A percentile compares a stretch with the other conserved stretches of the same genome.
These are phyloP conservation scores for Malassezia furfur DNA, from an alignment of 1,284 basidiomycete species.

Conservation along the genomic window DNA sequence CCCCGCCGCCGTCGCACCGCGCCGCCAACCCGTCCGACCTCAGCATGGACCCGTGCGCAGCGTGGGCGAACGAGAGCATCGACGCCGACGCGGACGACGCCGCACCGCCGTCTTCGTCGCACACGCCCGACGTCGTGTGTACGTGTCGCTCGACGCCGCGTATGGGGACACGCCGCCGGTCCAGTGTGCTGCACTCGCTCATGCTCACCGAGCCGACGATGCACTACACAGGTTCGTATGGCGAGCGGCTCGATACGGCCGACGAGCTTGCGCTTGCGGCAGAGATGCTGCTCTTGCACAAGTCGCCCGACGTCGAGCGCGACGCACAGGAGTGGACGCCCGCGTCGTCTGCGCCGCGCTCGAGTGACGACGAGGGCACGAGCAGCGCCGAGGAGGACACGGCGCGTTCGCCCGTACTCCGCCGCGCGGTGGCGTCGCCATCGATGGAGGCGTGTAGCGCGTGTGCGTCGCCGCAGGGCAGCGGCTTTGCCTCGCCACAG, in stretches of 20 bases:
- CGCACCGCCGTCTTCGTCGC: too few relatives aligned
- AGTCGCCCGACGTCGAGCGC: background rate
- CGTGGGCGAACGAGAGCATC: background rate
- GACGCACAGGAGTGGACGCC: background rate
- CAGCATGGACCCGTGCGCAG: background rate
- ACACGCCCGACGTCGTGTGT: too few relatives aligned
- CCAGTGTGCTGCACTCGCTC: background rate
- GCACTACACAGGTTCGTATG: background rate
- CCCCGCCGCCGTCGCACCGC: too few relatives aligned
- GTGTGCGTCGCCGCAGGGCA: background rate
- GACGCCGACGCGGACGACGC: too few relatives aligned
- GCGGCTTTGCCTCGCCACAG: background rate
- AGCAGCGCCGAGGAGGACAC: too few relatives aligned
- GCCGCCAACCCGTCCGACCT: background rate
- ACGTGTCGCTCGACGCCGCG: background rate
- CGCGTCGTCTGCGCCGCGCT: background rate
- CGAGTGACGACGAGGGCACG: background rate
- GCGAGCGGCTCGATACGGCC: background rate
- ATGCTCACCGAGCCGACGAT: background rate
- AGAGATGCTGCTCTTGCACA: conserved; percentile 6
- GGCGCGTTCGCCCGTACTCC: too few relatives aligned
- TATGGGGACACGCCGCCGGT: background rate
- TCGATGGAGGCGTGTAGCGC: too few relatives aligned
- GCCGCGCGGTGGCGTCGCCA: too few relatives aligned
- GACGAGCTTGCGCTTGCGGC: conserved; percentile 14